Conservation (phyloP, 202 grass and related monocot species). For the Tripidium arundinaceum region DNA sequence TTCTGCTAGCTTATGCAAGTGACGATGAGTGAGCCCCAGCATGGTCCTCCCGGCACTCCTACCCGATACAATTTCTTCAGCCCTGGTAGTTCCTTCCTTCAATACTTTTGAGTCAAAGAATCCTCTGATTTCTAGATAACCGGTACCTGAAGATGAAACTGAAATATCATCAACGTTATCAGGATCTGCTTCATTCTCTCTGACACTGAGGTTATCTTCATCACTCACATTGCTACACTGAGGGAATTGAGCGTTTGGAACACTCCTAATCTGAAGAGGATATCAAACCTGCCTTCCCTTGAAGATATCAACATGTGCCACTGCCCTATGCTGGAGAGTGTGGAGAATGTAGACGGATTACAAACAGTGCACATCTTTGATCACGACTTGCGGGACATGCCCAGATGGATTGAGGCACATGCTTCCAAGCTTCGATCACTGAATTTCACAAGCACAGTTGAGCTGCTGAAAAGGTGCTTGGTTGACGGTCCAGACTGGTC, state of each 20-base stretch:
- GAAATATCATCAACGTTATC: slow-evolving; percentile 12
- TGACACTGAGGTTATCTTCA: neutral
- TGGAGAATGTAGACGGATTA: slow-evolving; percentile 41
- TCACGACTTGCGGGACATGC: slow-evolving; percentile 52
- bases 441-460: slow-evolving; percentile 37
- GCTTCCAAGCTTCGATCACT: slow-evolving; percentile 39
- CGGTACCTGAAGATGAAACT: slow-evolving; percentile 29
- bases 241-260: slow-evolving; percentile 59
- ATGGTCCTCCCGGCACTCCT: neutral
- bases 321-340: slow-evolving; percentile 39
- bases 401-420: slow-evolving; percentile 52
- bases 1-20: slow-evolving; percentile 37
- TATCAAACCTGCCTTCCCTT: slow-evolving; percentile 57
- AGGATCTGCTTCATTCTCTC: slow-evolving; percentile 20
- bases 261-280: slow-evolving; percentile 47
- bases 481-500: slow-evolving; percentile 52
- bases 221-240: slow-evolving; percentile 40
- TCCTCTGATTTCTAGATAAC: slow-evolving; percentile 24
- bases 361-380: slow-evolving; percentile 54
- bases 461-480: slow-evolving; percentile 50
- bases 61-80: neutral
- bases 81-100: neutral
- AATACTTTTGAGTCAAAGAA: slow-evolving; percentile 35
- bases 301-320: slow-evolving; percentile 59
- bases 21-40: neutral